phyloP scores from a whole-genome alignment of 2,329 filamentous ascomycete species.

The Aureobasidium melanogenum region DNA sequence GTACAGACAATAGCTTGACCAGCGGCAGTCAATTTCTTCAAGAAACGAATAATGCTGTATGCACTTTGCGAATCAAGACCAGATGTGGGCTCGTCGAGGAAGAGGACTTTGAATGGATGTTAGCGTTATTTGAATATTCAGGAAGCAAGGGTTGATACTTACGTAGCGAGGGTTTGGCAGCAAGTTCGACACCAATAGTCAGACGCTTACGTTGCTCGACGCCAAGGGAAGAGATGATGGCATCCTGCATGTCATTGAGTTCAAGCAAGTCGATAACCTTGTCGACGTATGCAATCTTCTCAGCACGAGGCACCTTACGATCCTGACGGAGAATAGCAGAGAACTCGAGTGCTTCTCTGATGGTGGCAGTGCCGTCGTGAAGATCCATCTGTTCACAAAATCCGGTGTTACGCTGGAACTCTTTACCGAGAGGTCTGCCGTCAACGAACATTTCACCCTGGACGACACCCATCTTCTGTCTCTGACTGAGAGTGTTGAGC shows the following conservation, averaged over 20 bases:
- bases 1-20: constrained; percentile 67
- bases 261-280: constrained; percentile 58
- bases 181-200: constrained; percentile 65
- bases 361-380: constrained; percentile 58
- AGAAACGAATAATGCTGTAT: constrained; percentile 58
- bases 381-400: constrained; percentile 67
- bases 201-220: constrained; percentile 64
- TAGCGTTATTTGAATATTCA: no score
- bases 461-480: constrained; percentile 57
- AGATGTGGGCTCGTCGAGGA: constrained; percentile 64
- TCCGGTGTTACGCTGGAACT: constrained; percentile 61
- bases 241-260: constrained; percentile 57
- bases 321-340: constrained; percentile 58
- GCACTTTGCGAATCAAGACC: constrained; percentile 63
- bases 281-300: constrained; percentile 60
- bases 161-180: constrained; percentile 54
- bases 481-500: constrained; percentile 66
- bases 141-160: no score
- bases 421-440: constrained; percentile 49
- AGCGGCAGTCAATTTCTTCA: constrained; percentile 57
- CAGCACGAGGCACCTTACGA: constrained; percentile 41
- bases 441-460: constrained; percentile 66
- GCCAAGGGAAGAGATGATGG: constrained; percentile 54
- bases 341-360: constrained; percentile 61
- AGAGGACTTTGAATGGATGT: constrained; percentile 23